Evolutionary conservation across 495 filamentous ascomycete species (phyloP).

Genomic region (Viridothelium virens): DNA sequence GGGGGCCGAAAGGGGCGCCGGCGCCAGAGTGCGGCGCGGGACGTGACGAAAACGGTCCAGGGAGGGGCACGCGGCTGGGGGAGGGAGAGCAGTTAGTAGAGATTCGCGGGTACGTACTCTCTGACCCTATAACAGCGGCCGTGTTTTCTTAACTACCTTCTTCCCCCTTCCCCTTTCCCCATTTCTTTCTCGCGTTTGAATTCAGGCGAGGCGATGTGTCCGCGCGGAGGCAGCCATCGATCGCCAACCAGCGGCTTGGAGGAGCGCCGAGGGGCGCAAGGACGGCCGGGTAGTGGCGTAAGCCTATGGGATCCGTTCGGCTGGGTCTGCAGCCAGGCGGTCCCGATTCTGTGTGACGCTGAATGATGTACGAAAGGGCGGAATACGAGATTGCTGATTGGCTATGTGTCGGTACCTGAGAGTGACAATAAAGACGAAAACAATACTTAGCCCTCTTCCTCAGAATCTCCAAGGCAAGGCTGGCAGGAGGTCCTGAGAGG

Average conservation of each 20-base stretch:
- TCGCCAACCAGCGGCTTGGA: neutral
- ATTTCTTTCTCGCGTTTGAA: too few relatives aligned
- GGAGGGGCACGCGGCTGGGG: neutral
- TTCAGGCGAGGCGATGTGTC: too few relatives aligned
- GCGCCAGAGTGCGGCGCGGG: neutral
- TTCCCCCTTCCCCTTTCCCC: too few relatives aligned
- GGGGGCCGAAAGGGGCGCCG: too few relatives aligned
- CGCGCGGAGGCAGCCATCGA: neutral
- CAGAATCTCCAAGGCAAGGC: neutral
- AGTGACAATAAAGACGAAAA: neutral
- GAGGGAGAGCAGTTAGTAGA: too few relatives aligned
- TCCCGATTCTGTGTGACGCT: slow-evolving; percentile 1
- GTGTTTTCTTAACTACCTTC: too few relatives aligned
- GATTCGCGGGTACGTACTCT: neutral
- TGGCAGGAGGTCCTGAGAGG: neutral
- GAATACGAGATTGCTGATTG: slow-evolving; percentile 1
- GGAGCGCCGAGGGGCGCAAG: neutral
- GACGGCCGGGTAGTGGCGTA: neutral
- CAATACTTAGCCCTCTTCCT: neutral
- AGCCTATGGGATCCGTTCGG: slow-evolving; percentile 2
- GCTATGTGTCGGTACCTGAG: neutral
- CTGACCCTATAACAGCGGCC: too few relatives aligned
- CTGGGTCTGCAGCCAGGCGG: neutral
- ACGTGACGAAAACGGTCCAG: neutral
- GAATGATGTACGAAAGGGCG: neutral